phyloP scores from a whole-genome alignment of 306 rosid species.

The Prunus kanzakura region DNA sequence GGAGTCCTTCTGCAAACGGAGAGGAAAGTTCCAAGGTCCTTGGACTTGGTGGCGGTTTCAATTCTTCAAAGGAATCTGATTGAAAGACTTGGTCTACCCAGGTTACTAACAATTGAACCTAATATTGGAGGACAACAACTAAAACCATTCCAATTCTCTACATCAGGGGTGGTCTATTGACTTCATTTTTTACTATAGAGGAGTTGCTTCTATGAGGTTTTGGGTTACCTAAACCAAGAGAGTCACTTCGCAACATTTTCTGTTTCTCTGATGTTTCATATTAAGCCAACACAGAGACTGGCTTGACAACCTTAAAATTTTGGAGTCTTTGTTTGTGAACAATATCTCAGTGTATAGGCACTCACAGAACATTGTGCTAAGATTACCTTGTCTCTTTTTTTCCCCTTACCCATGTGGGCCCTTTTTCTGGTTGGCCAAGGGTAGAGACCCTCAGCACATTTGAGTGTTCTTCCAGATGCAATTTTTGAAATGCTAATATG shows the following conservation, averaged over 20 bases:
- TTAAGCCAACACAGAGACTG: constrained; percentile 35
- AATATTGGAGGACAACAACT: constrained; percentile 21
- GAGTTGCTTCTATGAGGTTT: constrained; percentile 43
- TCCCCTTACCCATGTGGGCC: constrained; percentile 10
- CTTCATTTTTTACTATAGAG: constrained; percentile 48
- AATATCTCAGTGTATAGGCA: constrained; percentile 37
- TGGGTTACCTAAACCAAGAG: constrained; percentile 43
- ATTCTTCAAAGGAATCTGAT: constrained; percentile 36
- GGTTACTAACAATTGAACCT: constrained; percentile 41
- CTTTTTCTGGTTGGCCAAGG: constrained; percentile 18
- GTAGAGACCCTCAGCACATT: constrained; percentile 1
- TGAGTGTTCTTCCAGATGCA: constrained; percentile 4
- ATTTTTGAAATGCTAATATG: constrained; percentile 7
- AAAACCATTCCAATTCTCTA: constrained; percentile 41
- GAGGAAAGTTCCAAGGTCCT: constrained; percentile 45
- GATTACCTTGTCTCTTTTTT: constrained; percentile 21
- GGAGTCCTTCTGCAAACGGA: constrained; percentile 48
- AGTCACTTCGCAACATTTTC: constrained; percentile 20
- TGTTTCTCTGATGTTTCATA: constrained; percentile 32
- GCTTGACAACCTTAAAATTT: constrained; percentile 57
- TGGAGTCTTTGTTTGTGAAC: constrained; percentile 46
- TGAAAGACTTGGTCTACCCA: constrained; percentile 39
- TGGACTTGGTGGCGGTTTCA: constrained; percentile 29
- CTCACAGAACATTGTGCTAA: constrained; percentile 25
- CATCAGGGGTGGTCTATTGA: constrained; percentile 44